phyloP scores from a whole-genome alignment of 2,329 filamentous ascomycete species.

The Aureobasidium sp. region DNA sequence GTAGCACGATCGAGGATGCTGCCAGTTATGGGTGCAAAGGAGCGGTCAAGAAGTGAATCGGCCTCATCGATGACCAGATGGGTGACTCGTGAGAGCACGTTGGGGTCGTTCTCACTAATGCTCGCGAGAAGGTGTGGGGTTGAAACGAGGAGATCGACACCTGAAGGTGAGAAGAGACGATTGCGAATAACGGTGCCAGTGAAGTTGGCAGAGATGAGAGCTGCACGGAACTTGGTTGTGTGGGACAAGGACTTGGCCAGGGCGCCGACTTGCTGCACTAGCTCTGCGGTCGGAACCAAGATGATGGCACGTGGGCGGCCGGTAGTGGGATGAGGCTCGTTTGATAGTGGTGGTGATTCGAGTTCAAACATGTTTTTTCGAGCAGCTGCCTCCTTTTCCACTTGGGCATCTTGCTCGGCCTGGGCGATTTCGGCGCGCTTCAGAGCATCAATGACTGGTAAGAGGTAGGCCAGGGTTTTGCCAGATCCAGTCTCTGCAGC shows the following conservation, averaged over 20 bases:
- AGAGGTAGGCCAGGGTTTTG: conserved; percentile 87
- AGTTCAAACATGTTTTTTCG: conserved; percentile 52
- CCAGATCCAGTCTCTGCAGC: conserved; percentile 96
- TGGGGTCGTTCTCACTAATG: conserved; percentile 82
- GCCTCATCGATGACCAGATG: conserved; percentile 92
- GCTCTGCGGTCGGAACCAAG: conserved; percentile 83
- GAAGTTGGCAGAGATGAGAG: conserved; percentile 70
- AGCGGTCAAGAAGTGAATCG: conserved; percentile 89
- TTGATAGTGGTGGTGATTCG: conserved; percentile 47
- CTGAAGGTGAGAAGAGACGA: conserved; percentile 69
- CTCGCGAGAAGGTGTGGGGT: conserved; percentile 85
- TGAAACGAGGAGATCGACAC: conserved; percentile 76
- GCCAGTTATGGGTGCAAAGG: conserved; percentile 76
- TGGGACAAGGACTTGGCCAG: conserved; percentile 80
- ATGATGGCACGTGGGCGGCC: conserved; percentile 77
- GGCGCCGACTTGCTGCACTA: conserved; percentile 77
- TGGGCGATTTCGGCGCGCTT: conserved; percentile 56
- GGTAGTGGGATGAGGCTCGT: conserved; percentile 63
- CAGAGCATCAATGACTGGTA: conserved; percentile 76
- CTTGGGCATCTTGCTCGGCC: conserved; percentile 38
- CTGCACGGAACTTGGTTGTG: conserved; percentile 76
- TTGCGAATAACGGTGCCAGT: conserved; percentile 72
- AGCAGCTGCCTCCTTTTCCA: conserved; percentile 31
- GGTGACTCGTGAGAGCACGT: conserved; percentile 82
- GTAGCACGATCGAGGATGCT: conserved; percentile 72